Evolutionary conservation across 345 rosid species (phyloP), one percentile per base, ranked within the genome.

Genomic region (Citrus sp.): DNA sequence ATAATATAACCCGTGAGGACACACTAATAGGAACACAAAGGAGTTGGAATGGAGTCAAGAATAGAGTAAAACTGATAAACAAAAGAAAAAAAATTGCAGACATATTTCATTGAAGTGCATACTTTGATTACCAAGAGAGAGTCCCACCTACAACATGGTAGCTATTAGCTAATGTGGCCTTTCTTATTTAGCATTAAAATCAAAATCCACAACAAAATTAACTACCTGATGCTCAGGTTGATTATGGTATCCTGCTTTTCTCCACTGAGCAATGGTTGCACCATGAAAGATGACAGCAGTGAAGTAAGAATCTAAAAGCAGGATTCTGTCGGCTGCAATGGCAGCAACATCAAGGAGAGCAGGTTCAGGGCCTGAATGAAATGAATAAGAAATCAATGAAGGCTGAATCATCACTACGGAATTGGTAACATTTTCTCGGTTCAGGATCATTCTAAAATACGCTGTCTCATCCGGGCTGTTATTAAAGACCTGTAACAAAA

Each of bases 381-480:
- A 91, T 34, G 99, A 94, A 82, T 91, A 96, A n/a, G 99, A 90
- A 77, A 96, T 85, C 83, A 96, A 88, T 64, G 97, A 91, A 80
- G 99, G 99, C 76, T 96, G 99, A 78, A 96, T 94, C 99, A 96
- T 96, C 81, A 91, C 93, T 68, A 91, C 87, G 55, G 99, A 90
- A 82, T 93, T 96, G 80, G 93, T 88, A 66, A 96, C 98, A 74
- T 89, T 96, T 85, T 96, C 98, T 79, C 97, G 77, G 89, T 92
- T 88, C 85, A 96, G 83, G 68, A 94, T 86, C 92, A 96, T 86
- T 82, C 99, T 90, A 61, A 89, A 96, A 85, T 94, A 96, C 71
- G 99, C 95, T 0, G 99, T 96, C 86, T 96, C 99, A 54, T 96
- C 99, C 5, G 98, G 99, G 83, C 99, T 96, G 85, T 94, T 94